Percentiles rank a stretch among this genome's conserved stretches.
phyloP scores from a whole-genome alignment of 192 early-diverging fungal genomes.

The Coemansia sp. region DNA sequence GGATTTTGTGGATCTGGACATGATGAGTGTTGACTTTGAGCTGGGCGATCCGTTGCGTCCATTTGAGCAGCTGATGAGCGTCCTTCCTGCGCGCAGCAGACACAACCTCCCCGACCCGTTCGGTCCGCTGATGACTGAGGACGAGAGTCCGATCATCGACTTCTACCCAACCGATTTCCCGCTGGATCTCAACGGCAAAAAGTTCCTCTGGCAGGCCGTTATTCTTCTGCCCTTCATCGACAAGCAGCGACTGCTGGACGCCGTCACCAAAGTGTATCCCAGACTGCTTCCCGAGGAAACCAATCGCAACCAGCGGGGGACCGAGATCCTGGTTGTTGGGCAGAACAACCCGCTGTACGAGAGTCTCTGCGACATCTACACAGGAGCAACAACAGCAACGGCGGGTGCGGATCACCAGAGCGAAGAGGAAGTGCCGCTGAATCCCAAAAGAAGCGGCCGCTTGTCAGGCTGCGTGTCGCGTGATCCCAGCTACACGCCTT shows the following conservation, averaged over 20 bases:
- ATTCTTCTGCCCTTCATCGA: slow-evolving; percentile 96
- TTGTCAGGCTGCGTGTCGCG: slow-evolving; percentile 60
- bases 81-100: slow-evolving; percentile 79
- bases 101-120: slow-evolving; percentile 62
- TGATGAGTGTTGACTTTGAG: slow-evolving; percentile 77
- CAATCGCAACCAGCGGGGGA: slow-evolving; percentile 71
- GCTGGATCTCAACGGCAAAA: slow-evolving; percentile 93
- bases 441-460: slow-evolving; percentile 59
- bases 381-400: slow-evolving; percentile 4
- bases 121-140: slow-evolving; percentile 78
- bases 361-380: slow-evolving; percentile 50
- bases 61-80: slow-evolving; percentile 97
- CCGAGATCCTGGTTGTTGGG: slow-evolving; percentile 60
- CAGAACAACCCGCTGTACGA: slow-evolving; percentile 65
- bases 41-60: slow-evolving; percentile 83
- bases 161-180: slow-evolving; percentile 94
- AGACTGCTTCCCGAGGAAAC: slow-evolving; percentile 71
- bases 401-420: no score
- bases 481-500: slow-evolving; percentile 59
- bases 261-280: slow-evolving; percentile 66
- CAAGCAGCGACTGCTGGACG: slow-evolving; percentile 72
- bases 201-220: slow-evolving; percentile 91
- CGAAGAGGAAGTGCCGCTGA: slow-evolving; percentile 45
- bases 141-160: slow-evolving; percentile 84
- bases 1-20: slow-evolving; percentile 76